These are phyloP conservation scores for Termitomyces sp. DNA, from an alignment of 768 basidiomycete species.

Conservation along the genomic window DNA sequence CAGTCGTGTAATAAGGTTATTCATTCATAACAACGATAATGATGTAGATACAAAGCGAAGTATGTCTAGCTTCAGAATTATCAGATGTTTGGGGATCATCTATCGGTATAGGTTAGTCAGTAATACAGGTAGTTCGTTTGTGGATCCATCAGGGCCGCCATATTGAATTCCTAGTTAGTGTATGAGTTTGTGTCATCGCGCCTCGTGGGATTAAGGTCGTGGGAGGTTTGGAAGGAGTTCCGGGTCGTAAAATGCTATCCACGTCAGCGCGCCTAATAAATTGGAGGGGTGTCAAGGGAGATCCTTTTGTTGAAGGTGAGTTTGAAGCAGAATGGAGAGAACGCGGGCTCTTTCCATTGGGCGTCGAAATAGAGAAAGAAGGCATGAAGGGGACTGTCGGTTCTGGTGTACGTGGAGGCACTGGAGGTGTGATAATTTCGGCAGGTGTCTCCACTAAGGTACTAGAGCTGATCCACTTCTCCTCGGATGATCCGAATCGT, in stretches of 20 bases:
- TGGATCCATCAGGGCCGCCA: slow-evolving; percentile 56
- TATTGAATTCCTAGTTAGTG: slow-evolving; percentile 48
- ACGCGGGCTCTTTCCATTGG: slow-evolving; percentile 46
- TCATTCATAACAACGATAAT: background rate
- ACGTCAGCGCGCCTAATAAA: slow-evolving; percentile 79
- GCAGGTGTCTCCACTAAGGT: slow-evolving; percentile 55
- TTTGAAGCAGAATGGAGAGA: slow-evolving; percentile 36
- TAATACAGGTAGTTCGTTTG: background rate
- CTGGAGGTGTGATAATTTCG: slow-evolving; percentile 30
- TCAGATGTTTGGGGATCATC: background rate
- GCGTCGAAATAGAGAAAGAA: slow-evolving; percentile 62
- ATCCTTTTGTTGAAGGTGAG: slow-evolving; percentile 56
- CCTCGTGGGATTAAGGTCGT: slow-evolving; percentile 32
- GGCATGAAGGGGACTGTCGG: slow-evolving; percentile 55
- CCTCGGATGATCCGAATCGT: slow-evolving; percentile 48
- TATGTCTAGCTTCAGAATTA: background rate
- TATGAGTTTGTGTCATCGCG: slow-evolving; percentile 32
- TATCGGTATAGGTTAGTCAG: background rate
- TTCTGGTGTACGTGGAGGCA: slow-evolving; percentile 59
- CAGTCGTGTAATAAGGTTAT: background rate
- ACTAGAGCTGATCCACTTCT: slow-evolving; percentile 83
- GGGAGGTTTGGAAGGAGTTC: slow-evolving; percentile 63
- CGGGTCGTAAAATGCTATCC: slow-evolving; percentile 52
- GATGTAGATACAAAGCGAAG: background rate
- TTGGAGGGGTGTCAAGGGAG: slow-evolving; percentile 77